phyloP scores from a whole-genome alignment of 2,329 filamentous ascomycete genomes.

The Talaromyces sp. region DNA sequence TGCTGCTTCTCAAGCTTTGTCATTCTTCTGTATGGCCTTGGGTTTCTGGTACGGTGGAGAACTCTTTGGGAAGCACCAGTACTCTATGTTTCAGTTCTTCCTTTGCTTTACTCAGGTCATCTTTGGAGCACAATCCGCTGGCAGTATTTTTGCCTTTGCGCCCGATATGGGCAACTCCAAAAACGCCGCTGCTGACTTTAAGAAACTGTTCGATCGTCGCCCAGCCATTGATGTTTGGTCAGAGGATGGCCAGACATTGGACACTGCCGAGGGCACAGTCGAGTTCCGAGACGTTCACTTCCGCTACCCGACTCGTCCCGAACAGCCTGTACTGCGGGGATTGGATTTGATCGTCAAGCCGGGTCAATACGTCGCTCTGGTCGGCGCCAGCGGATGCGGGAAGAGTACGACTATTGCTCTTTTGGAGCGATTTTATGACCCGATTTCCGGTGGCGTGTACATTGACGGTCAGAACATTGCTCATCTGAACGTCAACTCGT shows the following conservation, averaged over 20 bases:
- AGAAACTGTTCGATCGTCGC: slow-evolving; percentile 74
- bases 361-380: slow-evolving; percentile 63
- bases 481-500: slow-evolving; percentile 77
- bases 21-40: slow-evolving; percentile 79
- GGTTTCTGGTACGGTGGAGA: slow-evolving; percentile 91
- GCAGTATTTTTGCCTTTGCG: slow-evolving; percentile 82
- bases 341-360: slow-evolving; percentile 57
- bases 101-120: slow-evolving; percentile 83
- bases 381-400: slow-evolving; percentile 90
- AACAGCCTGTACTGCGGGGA: slow-evolving; percentile 87
- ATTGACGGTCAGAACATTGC: slow-evolving; percentile 82
- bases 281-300: slow-evolving; percentile 94
- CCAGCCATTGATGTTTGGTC: slow-evolving; percentile 83
- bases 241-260: slow-evolving; percentile 60
- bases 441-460: slow-evolving; percentile 72
- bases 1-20: slow-evolving; percentile 76
- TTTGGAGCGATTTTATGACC: slow-evolving; percentile 92
- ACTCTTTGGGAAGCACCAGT: slow-evolving; percentile 67
- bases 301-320: slow-evolving; percentile 84
- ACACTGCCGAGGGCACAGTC: slow-evolving; percentile 68
- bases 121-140: slow-evolving; percentile 88
- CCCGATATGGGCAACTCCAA: slow-evolving; percentile 93
- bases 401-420: slow-evolving; percentile 92
- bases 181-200: slow-evolving; percentile 74
- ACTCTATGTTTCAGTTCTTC: slow-evolving; percentile 83